Base-by-base conservation (phyloP, 2,329 filamentous ascomycete genomes). In the Cadophora gregata region DNA sequence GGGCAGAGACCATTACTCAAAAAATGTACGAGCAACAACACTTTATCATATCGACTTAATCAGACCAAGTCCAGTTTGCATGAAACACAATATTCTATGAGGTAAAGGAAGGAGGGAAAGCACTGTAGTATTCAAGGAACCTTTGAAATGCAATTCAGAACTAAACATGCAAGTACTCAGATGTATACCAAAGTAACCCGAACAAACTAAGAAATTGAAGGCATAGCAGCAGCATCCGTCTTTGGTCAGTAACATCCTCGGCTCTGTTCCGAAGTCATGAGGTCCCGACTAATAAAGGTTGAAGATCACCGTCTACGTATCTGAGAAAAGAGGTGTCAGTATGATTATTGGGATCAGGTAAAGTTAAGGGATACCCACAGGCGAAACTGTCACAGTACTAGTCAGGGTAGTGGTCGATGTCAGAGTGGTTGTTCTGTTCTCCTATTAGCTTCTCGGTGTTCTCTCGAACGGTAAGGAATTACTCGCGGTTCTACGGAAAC, bases 391-490 rank as follows among this genome's bases (percentile, higher is more conserved):
- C 10, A 62, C 24, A 12, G 60, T 62, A 24, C 60, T 62, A 8
- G 60, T 62, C 21, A 62, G 8, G 14, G 48, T 62, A 16, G 48
- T 62, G 1, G 21, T 48, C 9, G 60, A 62, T 27, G 47, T 53
- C 31, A 53, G 29, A 1, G 60, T 62, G n/a, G 60, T 62, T 25
- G 48, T 62, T 55, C 60, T 62, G 29, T 8, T 27, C 21, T 29
- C 2, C 4, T 19, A 14, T 42, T 14, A 42, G 36, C 36, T 42
- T 9, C 7, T 12, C 7, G 3, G 16, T 16, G 14, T 16, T 14
- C 36, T 42, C 14, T 16, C 36, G 16, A 42, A 3, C 8, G 12
- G 3, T 16, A 12, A 16, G 7, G 36, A 14, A 14, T 12, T 9
- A 42, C 36, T 42, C 36, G 16, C 36, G 36, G 36, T 12, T 42